These are phyloP conservation scores for Geotrichum candidum DNA, from an alignment of 1,139 yeast genomes.

Conservation along the genomic window DNA sequence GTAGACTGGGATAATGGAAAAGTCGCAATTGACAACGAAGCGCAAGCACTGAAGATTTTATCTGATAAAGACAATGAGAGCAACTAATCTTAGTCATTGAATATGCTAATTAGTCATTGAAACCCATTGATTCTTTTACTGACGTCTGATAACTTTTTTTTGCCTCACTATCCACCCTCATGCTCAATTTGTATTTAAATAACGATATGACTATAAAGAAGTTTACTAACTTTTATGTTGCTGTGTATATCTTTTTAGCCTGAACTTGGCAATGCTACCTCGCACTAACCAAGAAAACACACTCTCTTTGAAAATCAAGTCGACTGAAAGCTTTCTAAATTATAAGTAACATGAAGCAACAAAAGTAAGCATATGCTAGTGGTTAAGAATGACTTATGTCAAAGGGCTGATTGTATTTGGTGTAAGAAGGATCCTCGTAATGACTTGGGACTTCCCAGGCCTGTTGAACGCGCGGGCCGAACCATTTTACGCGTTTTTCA, in stretches of 20 bases:
- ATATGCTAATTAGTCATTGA: too few species aligned
- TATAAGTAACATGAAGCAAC: too few species aligned
- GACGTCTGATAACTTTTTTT: not conserved
- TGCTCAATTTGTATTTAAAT: not conserved
- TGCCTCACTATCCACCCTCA: not conserved
- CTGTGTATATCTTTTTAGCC: too few species aligned
- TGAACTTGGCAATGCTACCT: too few species aligned
- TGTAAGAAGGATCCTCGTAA: not conserved
- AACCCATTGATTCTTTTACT: not conserved
- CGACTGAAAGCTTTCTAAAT: too few species aligned
- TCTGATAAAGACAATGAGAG: not conserved
- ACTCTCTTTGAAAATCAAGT: too few species aligned
- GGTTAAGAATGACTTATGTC: too few species aligned
- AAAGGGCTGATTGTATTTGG: too few species aligned
- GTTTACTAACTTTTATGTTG: too few species aligned
- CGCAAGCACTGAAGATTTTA: slow-evolving; percentile 35
- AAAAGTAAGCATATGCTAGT: too few species aligned
- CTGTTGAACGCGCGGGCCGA: not conserved
- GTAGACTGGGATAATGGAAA: slow-evolving; percentile 36
- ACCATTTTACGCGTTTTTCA: not conserved
- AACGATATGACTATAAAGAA: not conserved
- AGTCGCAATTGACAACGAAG: slow-evolving; percentile 37
- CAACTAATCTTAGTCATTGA: not conserved
- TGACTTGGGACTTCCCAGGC: not conserved
- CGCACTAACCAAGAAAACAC: too few species aligned